A percentile compares a stretch with the other conserved stretches of the same genome.
phyloP scores from a whole-genome alignment of 148 eudicot species.

The Diospyros lotus region DNA sequence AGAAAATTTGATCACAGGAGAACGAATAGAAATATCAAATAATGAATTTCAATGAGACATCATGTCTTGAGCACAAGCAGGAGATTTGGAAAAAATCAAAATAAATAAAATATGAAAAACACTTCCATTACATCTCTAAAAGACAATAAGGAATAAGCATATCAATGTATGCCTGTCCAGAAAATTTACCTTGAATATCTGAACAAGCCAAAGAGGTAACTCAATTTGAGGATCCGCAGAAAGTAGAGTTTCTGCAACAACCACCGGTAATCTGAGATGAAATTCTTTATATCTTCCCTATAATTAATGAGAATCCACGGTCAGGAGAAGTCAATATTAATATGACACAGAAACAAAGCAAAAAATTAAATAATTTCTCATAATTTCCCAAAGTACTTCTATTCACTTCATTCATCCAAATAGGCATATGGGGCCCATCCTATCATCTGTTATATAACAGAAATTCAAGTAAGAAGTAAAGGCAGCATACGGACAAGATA shows the following conservation, averaged over 20 bases:
- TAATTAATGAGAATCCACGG: conserved; percentile 5
- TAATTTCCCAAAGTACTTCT: too few species aligned
- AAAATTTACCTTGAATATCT: conserved; percentile 75
- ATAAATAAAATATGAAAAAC: background rate
- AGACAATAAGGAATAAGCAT: background rate
- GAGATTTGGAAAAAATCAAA: background rate
- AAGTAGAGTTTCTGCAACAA: conserved; percentile 92
- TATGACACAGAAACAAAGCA: too few species aligned
- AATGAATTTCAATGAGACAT: background rate
- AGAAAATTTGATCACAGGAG: too few species aligned
- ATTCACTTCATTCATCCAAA: too few species aligned
- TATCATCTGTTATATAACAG: too few species aligned
- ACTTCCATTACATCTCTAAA: background rate
- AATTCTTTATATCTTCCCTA: conserved; percentile 76
- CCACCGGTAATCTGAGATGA: conserved; percentile 76
- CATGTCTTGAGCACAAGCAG: background rate
- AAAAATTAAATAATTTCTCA: background rate
- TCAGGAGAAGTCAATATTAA: too few species aligned
- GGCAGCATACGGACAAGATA: conserved; percentile 61
- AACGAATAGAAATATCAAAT: too few species aligned
- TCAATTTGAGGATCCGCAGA: conserved; percentile 79
- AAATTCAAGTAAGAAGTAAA: background rate
- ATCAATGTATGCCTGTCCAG: background rate
- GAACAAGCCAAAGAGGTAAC: conserved; percentile 92
- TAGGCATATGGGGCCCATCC: too few species aligned